phyloP scores from a whole-genome alignment of 108 stramenopile genomes.

The Stephanodiscus triporus region DNA sequence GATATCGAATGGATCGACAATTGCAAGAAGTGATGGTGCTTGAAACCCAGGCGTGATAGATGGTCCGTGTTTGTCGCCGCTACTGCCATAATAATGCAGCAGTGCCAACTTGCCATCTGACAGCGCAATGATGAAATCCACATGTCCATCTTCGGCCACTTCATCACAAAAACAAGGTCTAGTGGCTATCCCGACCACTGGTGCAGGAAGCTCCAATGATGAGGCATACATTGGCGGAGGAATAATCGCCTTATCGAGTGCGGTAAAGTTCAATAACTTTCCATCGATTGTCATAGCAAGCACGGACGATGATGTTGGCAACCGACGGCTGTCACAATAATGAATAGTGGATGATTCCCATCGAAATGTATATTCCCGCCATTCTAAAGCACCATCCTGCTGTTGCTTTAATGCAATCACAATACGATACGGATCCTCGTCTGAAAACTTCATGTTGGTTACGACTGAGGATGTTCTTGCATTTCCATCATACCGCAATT shows the following conservation, averaged over 20 bases:
- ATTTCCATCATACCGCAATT: slow-evolving; percentile 49
- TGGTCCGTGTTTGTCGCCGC: neutral
- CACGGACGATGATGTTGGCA: slow-evolving; percentile 51
- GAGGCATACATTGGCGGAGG: slow-evolving; percentile 89
- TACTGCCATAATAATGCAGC: slow-evolving; percentile 18
- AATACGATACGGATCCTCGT: slow-evolving; percentile 61
- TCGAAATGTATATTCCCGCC: slow-evolving; percentile 68
- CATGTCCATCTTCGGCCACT: neutral
- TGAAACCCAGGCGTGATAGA: slow-evolving; percentile 33
- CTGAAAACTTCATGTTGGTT: slow-evolving; percentile 54
- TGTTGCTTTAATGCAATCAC: slow-evolving; percentile 34
- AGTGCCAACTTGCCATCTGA: slow-evolving; percentile 59
- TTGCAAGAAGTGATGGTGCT: slow-evolving; percentile 31
- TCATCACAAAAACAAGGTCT: slow-evolving; percentile 45
- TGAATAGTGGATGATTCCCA: slow-evolving; percentile 78
- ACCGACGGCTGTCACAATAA: slow-evolving; percentile 14
- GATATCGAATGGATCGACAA: slow-evolving; percentile 17
- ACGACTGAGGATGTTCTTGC: slow-evolving; percentile 30
- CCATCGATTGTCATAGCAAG: slow-evolving; percentile 77
- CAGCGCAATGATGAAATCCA: slow-evolving; percentile 39
- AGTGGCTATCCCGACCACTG: slow-evolving; percentile 49
- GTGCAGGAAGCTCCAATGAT: slow-evolving; percentile 52
- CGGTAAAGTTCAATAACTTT: slow-evolving; percentile 68
- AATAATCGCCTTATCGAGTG: slow-evolving; percentile 72
- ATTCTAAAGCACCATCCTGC: slow-evolving; percentile 27